Evolutionary conservation across 768 basidiomycete genomes (phyloP), one percentile per base, ranked within the genome.

Genomic region (Coprinopsis cinerea): DNA sequence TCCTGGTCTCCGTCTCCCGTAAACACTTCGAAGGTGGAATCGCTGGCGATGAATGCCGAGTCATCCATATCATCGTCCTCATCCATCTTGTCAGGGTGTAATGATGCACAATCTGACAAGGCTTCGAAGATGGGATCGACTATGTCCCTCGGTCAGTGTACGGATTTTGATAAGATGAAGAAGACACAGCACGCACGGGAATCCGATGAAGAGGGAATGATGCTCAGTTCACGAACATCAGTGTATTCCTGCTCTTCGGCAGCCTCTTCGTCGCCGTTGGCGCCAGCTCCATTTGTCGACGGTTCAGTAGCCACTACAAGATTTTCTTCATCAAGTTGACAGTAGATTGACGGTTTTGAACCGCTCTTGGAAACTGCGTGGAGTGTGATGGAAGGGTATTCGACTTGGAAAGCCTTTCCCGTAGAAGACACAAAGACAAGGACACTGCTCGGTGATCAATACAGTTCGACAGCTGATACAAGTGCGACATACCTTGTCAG

Each of bases 331-430:
- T 96, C 94, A 10, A 98, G 78, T 57, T 99, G 96, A 62, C 93
- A 96, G 66, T 97, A 98, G 61, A 98, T 78, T 5, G 82, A 85
- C 2, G 88, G 83, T 0, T 73, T 75, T 7, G 67, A 53, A 36
- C 81, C 78, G 2, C 77, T 75, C 39, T 92, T 83, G 0, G 92
- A 90, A 47, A 94, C 78, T 22, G 96, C 96, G 59, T 99, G 96
- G 1, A 99, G 78, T 1, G 92, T 95, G 61, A 99, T 88, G 4
- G 85, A 73, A 9, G 90, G 92, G 64, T 95, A 98, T 50, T 83
- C 74, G 61, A 98, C 79, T 55, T 88, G 82, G 66, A 97, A 85
- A 14, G 91, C 92, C 37, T 72, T 70, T 14, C 82, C 82, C 1
- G 81, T 72, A 10, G 77, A 59, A 2, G 87, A 82, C 67, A 88